These are phyloP conservation scores for Chaetomidium leptoderma DNA, from an alignment of 495 filamentous ascomycete genomes.

Conservation along the genomic window DNA sequence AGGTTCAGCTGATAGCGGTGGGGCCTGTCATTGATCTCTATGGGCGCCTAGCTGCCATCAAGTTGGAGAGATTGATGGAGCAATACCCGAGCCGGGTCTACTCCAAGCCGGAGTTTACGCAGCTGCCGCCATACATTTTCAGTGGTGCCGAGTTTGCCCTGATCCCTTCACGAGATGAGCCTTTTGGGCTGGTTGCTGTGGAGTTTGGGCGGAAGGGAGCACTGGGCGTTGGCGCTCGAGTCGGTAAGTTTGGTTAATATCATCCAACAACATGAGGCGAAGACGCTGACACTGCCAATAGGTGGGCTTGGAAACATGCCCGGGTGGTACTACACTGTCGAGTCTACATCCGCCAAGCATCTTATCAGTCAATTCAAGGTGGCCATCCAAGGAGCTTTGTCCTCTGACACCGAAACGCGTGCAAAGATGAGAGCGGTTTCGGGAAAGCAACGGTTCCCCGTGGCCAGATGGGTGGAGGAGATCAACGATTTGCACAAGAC, in stretches of 20 bases:
- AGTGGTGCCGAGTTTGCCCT: slow-evolving; percentile 72
- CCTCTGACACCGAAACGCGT: slow-evolving; percentile 52
- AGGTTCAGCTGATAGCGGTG: slow-evolving; percentile 62
- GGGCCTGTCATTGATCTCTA: slow-evolving; percentile 71
- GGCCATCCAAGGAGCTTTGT: slow-evolving; percentile 62
- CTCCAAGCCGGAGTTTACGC: slow-evolving; percentile 70
- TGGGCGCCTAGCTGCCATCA: slow-evolving; percentile 67
- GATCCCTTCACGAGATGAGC: slow-evolving; percentile 72
- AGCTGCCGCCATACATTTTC: slow-evolving; percentile 67
- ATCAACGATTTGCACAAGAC: slow-evolving; percentile 57
- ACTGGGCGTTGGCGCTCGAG: slow-evolving; percentile 64
- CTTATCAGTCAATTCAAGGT: slow-evolving; percentile 66
- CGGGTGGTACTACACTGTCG: slow-evolving; percentile 65
- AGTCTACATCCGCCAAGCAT: slow-evolving; percentile 64
- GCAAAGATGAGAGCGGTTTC: slow-evolving; percentile 69
- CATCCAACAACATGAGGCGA: too few species aligned
- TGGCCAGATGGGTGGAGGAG: slow-evolving; percentile 61
- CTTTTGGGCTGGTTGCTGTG: slow-evolving; percentile 73
- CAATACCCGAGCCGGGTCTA: slow-evolving; percentile 65
- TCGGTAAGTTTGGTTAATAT: slow-evolving; percentile 53
- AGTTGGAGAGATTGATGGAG: slow-evolving; percentile 64
- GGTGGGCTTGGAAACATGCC: slow-evolving; percentile 69
- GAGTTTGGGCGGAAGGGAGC: slow-evolving; percentile 76
- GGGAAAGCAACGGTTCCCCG: slow-evolving; percentile 72
- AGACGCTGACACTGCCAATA: slow-evolving; percentile 1